Conservation (phyloP, 257 asterid genomes). For the Przewalskia tangutica region DNA sequence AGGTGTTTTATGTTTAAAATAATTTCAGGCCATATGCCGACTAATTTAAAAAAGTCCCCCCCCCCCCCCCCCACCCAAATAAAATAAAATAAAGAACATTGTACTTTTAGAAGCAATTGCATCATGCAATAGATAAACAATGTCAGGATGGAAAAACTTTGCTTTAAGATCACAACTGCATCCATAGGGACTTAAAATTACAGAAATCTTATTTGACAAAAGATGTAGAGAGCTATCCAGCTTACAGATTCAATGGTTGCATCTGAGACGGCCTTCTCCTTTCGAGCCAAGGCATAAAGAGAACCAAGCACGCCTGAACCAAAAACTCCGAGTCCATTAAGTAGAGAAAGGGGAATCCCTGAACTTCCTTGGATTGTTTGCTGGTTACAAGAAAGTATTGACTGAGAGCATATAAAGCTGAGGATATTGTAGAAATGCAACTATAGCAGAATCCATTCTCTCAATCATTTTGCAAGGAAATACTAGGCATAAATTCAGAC, state of each 20-base stretch:
- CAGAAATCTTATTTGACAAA: not conserved
- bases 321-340: constrained; percentile 50
- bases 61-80: not conserved
- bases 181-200: not conserved
- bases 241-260: constrained; percentile 72
- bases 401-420: constrained; percentile 14
- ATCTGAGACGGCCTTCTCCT: constrained; percentile 43
- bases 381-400: constrained; percentile 26
- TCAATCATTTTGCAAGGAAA: constrained; percentile 11
- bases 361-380: constrained; percentile 30
- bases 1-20: not conserved
- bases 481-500: constrained; percentile 35
- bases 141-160: not conserved
- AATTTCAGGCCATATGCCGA: not conserved
- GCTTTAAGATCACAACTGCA: not conserved
- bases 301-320: constrained; percentile 64
- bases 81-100: not conserved
- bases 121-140: not conserved
- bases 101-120: not conserved
- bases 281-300: constrained; percentile 41
- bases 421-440: constrained; percentile 7
- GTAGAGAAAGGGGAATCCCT: constrained; percentile 38
- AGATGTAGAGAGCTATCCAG: not conserved
- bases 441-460: constrained; percentile 3
- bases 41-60: not conserved